Evolutionary conservation across 306 rosid genomes (phyloP).

Genomic region (Prunus dulcis): DNA sequence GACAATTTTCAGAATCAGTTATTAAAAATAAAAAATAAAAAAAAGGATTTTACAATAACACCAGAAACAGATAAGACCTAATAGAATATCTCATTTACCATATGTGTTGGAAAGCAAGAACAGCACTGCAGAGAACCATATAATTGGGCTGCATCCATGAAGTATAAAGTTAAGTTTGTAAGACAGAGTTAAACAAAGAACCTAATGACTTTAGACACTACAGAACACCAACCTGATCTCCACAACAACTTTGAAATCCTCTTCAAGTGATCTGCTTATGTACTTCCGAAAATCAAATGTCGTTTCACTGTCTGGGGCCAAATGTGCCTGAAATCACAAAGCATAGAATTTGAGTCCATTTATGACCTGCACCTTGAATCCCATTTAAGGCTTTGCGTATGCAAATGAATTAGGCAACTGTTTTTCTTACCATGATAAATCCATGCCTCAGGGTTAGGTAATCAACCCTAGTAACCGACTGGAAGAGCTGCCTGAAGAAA

Average conservation of each 20-base stretch:
- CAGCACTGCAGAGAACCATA: slow-evolving; percentile 75
- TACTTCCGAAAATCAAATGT: slow-evolving; percentile 73
- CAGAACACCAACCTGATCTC: slow-evolving; percentile 57
- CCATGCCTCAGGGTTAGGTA: slow-evolving; percentile 80
- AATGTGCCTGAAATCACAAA: slow-evolving; percentile 65
- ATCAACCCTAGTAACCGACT: slow-evolving; percentile 68
- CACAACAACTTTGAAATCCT: slow-evolving; percentile 80
- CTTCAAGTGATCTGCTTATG: slow-evolving; percentile 73
- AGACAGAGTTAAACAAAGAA: slow-evolving; percentile 14
- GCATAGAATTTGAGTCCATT: not conserved
- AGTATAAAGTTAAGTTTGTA: slow-evolving; percentile 5
- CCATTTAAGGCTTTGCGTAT: not conserved
- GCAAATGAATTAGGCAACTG: not conserved
- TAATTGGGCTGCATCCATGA: slow-evolving; percentile 60
- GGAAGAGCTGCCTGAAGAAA: slow-evolving; percentile 79
- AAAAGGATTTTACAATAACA: not conserved
- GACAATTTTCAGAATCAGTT: not conserved
- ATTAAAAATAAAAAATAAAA: not conserved
- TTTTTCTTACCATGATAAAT: slow-evolving; percentile 62
- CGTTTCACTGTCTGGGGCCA: slow-evolving; percentile 54
- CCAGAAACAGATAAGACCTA: not conserved
- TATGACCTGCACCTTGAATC: not conserved
- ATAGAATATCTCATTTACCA: slow-evolving; percentile 43
- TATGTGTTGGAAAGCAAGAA: slow-evolving; percentile 53
- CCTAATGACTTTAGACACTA: not conserved